These are phyloP conservation scores for Fagus sylvatica DNA, from an alignment of 306 rosid species.

Conservation along the genomic window DNA sequence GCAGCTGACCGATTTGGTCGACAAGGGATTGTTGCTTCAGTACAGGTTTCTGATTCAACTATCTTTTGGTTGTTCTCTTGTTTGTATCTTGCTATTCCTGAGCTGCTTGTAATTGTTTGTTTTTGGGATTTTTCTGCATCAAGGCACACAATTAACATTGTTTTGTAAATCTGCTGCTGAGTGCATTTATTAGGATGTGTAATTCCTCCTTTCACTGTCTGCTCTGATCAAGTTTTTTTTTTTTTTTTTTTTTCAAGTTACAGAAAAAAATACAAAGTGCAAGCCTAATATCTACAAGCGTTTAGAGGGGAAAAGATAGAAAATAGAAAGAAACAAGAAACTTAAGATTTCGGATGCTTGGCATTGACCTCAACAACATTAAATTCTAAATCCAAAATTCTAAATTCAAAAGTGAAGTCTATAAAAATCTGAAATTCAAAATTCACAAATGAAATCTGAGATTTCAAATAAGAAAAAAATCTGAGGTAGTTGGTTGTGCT, in stretches of 20 bases:
- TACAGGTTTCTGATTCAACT: slow-evolving; percentile 54
- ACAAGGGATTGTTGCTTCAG: slow-evolving; percentile 68
- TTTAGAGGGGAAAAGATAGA: background rate
- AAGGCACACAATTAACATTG: background rate
- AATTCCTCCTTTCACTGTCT: background rate
- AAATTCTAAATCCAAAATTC: no score
- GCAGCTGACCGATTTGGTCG: slow-evolving; percentile 58
- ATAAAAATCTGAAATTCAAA: no score
- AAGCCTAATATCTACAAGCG: background rate
- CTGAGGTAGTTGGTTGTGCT: no score
- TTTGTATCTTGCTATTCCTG: slow-evolving; percentile 4
- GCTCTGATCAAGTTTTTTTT: background rate
- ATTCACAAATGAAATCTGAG: no score
- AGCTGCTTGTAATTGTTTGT: background rate
- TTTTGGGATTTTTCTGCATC: background rate
- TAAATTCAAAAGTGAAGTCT: no score
- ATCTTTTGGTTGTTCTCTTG: slow-evolving; percentile 6
- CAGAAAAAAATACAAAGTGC: background rate
- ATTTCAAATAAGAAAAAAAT: no score
- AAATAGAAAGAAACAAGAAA: background rate
- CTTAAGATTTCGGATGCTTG: background rate
- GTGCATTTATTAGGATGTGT: background rate
- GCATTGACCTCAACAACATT: no score
- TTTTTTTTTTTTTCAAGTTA: background rate
- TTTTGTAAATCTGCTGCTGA: background rate